Evolutionary conservation across 345 rosid species (phyloP).

Genomic region (Salix caprea): DNA sequence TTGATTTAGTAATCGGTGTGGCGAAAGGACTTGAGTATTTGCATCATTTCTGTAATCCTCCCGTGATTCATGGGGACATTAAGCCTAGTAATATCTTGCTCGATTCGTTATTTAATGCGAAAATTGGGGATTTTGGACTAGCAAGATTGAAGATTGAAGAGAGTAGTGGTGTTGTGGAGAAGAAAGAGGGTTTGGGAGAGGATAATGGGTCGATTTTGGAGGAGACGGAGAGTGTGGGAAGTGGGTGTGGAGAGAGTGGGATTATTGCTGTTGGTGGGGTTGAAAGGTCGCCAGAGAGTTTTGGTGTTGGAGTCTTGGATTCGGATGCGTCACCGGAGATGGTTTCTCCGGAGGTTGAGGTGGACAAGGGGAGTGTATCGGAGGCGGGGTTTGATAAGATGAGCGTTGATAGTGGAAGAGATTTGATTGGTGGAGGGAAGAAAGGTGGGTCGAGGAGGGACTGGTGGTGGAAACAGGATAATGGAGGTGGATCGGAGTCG

Average conservation of each 20-base stretch:
- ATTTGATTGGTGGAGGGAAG: conserved; percentile 3
- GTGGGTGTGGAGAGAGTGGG: conserved; percentile 49
- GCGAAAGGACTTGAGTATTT: conserved; percentile 20
- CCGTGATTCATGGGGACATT: conserved; percentile 63
- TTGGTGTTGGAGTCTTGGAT: conserved; percentile 37
- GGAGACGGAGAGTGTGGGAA: conserved; percentile 56
- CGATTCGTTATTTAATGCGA: conserved; percentile 52
- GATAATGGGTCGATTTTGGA: conserved; percentile 75
- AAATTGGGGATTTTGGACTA: conserved; percentile 74
- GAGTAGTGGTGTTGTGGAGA: conserved; percentile 28
- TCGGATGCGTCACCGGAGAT: conserved; percentile 39
- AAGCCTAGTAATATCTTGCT: conserved; percentile 67
- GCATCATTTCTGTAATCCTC: conserved; percentile 40
- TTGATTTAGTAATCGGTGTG: conserved; percentile 11
- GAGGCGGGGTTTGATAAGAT: conserved; percentile 33
- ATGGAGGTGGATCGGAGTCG: conserved; percentile 50
- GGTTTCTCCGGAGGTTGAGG: conserved; percentile 37
- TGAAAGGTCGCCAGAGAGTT: conserved; percentile 51
- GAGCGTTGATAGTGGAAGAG: conserved; percentile 14
- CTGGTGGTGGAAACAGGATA: conserved; percentile 39
- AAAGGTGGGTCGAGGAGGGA: conserved; percentile 19
- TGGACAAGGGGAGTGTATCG: conserved; percentile 45
- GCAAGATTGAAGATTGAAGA: conserved; percentile 59
- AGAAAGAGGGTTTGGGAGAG: conserved; percentile 26
- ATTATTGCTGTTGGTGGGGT: conserved; percentile 13